A percentile compares a stretch with the other conserved stretches of the same genome.
Conservation (phyloP, 352 stramenopile genomes). For the Phytophthora sp. region DNA sequence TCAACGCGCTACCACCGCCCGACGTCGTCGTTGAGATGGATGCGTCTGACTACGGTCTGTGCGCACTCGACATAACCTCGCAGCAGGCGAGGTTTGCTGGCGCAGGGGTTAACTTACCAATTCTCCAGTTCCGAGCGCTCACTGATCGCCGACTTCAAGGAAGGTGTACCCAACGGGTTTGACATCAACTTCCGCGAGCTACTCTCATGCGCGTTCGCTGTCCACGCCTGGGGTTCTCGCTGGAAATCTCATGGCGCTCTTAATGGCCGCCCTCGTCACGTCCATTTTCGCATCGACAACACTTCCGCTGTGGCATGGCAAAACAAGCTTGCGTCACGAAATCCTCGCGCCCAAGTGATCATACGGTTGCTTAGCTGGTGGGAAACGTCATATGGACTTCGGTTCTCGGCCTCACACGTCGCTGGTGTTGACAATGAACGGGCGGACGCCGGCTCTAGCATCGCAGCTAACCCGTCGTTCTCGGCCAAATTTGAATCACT, state of each 20-base stretch:
- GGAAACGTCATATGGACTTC: not conserved
- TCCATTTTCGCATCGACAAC: not conserved
- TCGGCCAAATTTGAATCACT: not conserved
- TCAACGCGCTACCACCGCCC: conserved; percentile 4
- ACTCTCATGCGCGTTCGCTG: not conserved
- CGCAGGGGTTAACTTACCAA: not conserved
- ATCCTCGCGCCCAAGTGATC: conserved; percentile 13
- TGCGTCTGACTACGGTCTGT: conserved; percentile 15
- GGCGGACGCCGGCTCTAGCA: too few species aligned
- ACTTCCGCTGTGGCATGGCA: conserved; percentile 14
- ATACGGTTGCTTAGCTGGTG: not conserved
- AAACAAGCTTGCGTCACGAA: conserved; percentile 4
- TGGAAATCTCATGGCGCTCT: not conserved
- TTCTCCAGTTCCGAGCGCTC: not conserved
- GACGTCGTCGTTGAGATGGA: conserved; percentile 18
- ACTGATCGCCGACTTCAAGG: not conserved
- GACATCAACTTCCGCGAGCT: conserved; percentile 27
- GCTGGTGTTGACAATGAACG: conserved; percentile 1
- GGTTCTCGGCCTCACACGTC: conserved; percentile 14
- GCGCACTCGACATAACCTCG: conserved; percentile 3
- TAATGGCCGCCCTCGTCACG: not conserved
- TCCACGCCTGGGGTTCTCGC: not conserved
- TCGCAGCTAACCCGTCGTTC: not conserved
- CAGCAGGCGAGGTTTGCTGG: too few species aligned
- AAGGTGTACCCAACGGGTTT: not conserved